phyloP scores from a whole-genome alignment of 2,329 filamentous ascomycete species.

The Neopestalotiopsis sp. region DNA sequence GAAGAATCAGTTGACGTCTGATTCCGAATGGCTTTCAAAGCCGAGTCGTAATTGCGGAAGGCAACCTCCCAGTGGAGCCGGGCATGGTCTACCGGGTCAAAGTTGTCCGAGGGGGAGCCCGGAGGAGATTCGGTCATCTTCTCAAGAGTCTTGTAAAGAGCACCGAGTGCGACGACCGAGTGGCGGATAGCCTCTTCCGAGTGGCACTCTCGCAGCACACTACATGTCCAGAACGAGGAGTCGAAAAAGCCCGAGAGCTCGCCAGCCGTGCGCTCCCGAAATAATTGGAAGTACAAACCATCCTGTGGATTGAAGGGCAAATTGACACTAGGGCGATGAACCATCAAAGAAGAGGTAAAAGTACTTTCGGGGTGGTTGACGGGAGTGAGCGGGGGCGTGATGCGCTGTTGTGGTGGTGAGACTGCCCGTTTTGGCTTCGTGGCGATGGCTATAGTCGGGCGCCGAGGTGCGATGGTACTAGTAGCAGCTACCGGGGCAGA shows the following conservation, averaged over 20 bases:
- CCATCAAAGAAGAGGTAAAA: conserved; percentile 31
- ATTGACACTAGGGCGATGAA: conserved; percentile 48
- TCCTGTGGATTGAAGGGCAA: conserved; percentile 58
- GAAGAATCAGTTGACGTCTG: conserved; percentile 47
- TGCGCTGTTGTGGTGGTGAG: conserved; percentile 16
- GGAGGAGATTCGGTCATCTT: conserved; percentile 58
- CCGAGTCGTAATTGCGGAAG: conserved; percentile 62
- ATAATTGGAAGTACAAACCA: conserved; percentile 65
- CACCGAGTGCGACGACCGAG: conserved; percentile 69
- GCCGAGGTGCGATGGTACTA: background rate
- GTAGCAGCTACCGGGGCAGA: background rate
- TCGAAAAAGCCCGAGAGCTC: conserved; percentile 73
- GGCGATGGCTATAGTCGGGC: background rate
- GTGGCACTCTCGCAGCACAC: conserved; percentile 68
- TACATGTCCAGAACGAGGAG: conserved; percentile 67
- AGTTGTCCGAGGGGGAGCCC: conserved; percentile 44
- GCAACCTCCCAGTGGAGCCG: conserved; percentile 64
- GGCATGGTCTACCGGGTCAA: conserved; percentile 44
- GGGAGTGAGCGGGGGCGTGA: conserved; percentile 42
- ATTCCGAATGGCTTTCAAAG: conserved; percentile 55
- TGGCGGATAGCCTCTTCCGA: conserved; percentile 65
- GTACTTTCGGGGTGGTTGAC: conserved; percentile 18
- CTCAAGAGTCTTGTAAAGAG: conserved; percentile 70
- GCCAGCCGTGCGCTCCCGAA: conserved; percentile 63
- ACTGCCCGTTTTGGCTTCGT: conserved; percentile 21